Percentiles rank a stretch among this genome's conserved stretches.
These are phyloP conservation scores for Pythium biforme DNA, from an alignment of 352 stramenopile genomes.

Conservation along the genomic window DNA sequence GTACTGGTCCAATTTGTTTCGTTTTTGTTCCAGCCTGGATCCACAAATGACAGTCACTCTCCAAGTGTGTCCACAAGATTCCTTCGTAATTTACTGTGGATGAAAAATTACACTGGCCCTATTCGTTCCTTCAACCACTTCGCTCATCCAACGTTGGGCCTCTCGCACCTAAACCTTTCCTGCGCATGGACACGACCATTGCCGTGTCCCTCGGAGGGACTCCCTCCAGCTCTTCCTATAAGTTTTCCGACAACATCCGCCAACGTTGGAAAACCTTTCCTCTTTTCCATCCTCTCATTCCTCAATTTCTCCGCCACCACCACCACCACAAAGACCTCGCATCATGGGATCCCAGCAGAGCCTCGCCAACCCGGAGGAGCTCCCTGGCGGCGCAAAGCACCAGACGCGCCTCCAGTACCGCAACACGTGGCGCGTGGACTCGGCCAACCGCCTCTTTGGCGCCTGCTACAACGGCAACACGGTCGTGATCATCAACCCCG, in stretches of 20 bases:
- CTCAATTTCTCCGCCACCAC: conserved; percentile 7
- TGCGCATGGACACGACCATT: background rate
- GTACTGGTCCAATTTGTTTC: conserved; percentile 4
- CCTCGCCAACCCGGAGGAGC: conserved; percentile 9
- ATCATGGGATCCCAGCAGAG: conserved; percentile 23
- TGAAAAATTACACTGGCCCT: background rate
- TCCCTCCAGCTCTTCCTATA: too few relatives aligned
- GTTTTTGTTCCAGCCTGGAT: background rate
- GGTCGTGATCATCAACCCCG: conserved; percentile 76
- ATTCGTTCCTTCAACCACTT: too few relatives aligned
- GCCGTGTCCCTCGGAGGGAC: background rate
- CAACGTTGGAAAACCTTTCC: too few relatives aligned
- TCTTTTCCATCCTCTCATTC: too few relatives aligned
- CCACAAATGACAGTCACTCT: conserved; percentile 9
- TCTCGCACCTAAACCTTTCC: background rate
- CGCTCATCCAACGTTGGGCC: background rate
- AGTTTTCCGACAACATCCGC: too few relatives aligned
- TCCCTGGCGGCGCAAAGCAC: conserved; percentile 26
- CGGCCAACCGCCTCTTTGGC: conserved; percentile 72
- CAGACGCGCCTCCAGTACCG: conserved; percentile 69
- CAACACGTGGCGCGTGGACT: conserved; percentile 57
- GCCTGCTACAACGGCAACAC: conserved; percentile 82
- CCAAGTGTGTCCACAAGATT: background rate
- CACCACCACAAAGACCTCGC: background rate
- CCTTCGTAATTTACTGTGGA: conserved; percentile 19